Evolutionary conservation across 2,329 filamentous ascomycete genomes (phyloP).

Genomic region (Alternaria hordeiaustralica): DNA sequence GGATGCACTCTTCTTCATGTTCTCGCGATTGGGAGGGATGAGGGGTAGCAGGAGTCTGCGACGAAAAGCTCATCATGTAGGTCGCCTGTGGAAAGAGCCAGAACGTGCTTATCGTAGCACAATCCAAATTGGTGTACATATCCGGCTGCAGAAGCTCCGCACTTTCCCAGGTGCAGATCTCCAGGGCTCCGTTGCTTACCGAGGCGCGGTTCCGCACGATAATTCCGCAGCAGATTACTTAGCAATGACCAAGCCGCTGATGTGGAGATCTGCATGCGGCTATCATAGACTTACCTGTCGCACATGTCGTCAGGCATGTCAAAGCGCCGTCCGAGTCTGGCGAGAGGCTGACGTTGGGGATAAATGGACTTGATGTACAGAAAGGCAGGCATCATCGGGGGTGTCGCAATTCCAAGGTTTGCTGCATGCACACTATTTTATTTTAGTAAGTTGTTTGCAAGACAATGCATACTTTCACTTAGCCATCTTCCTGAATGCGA

Average conservation of each 20-base stretch:
- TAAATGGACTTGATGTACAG: background rate
- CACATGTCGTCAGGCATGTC: background rate
- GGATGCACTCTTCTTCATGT: constrained; percentile 22
- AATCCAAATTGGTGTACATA: constrained; percentile 9
- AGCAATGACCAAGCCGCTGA: constrained; percentile 12
- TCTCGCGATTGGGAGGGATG: background rate
- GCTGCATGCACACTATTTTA: background rate
- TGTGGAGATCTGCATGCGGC: background rate
- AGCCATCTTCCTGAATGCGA: background rate
- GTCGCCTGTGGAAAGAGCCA: constrained; percentile 11
- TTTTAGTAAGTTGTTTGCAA: background rate
- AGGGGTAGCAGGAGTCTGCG: background rate
- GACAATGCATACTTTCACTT: background rate
- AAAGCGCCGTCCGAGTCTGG: background rate
- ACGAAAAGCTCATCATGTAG: constrained; percentile 7
- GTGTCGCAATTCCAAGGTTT: background rate
- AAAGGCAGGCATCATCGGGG: background rate
- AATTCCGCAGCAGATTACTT: constrained; percentile 13
- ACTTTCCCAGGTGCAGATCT: constrained; percentile 11
- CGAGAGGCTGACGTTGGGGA: background rate
- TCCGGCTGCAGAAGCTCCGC: constrained; percentile 15
- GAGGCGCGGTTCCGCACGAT: constrained; percentile 8
- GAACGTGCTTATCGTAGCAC: constrained; percentile 19
- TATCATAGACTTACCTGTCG: background rate
- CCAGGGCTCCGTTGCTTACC: constrained; percentile 3